Evolutionary conservation across 1,284 basidiomycete species (phyloP), one percentile per base, ranked within the genome.

Genomic region (Quambalaria eucalypti): DNA sequence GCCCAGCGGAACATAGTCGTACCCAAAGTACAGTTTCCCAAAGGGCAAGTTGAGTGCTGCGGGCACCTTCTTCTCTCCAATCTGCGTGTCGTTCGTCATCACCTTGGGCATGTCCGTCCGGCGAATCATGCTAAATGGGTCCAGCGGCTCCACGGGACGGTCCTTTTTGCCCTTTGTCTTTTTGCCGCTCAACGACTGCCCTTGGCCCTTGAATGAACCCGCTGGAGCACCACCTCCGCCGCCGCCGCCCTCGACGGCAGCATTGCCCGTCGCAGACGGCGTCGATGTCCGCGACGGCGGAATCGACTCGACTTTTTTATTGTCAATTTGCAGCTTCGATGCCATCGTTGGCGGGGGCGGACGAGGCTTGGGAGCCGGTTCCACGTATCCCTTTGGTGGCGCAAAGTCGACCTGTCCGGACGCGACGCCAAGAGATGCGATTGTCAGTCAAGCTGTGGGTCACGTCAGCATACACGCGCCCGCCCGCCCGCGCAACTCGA

Each of bases 281-380:
- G 75, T 77, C 8, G 76, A 73, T 6, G 68, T 66, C 12, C 74
- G 62, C 23, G 76, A 78, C 72, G 69, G 60, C 7, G 65, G 64
- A 9, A 75, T 68, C 14, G 62, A 61, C 5, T 74, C 73, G 23
- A 62, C 55, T 38, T 64, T 61, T 21, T 49, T 50, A 31, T 61
- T 65, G 49, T 98, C 90, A 60, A 99, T 97, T 76, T 91, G 91
- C 54, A 97, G 83, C 78, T 96, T 97, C 51, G 87, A 88, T 0
- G 93, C 92, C 93, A 99, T 97, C 1, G 92, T 97, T 8, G 87
- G 78, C 8, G 86, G 85, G 1, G 91, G 85, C 1, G 84, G 83
- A 52, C 87, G 87, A 7, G 73, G 69, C 5, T 87, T 86, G 39
- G 87, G 83, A 62, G 89, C 85, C 0, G 93, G 95, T 76, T 98